Evolutionary conservation across 1,139 yeast genomes (phyloP).

Genomic region (Blastobotrys petasosporus): DNA sequence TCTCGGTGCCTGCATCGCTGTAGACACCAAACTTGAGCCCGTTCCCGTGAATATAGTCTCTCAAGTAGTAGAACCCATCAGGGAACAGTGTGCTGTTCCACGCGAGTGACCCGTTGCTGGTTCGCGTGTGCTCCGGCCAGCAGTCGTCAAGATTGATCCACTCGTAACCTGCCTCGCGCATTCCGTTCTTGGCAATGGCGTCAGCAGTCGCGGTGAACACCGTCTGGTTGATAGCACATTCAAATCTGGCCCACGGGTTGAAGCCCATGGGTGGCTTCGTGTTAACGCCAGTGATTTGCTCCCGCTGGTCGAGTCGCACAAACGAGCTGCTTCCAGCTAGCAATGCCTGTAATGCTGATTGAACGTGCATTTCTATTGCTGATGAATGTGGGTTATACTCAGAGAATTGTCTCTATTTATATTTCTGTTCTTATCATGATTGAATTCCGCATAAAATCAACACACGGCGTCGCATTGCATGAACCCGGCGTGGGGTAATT

Average conservation of each 20-base stretch:
- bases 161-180: slow-evolving; percentile 10
- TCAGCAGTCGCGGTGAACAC: slow-evolving; percentile 11
- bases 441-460: too few relatives aligned
- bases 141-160: slow-evolving; percentile 11
- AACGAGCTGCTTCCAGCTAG: too few relatives aligned
- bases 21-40: slow-evolving; percentile 30
- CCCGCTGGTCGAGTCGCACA: too few relatives aligned
- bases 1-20: slow-evolving; percentile 27
- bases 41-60: slow-evolving; percentile 21
- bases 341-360: too few relatives aligned
- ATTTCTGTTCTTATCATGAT: too few relatives aligned
- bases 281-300: not conserved
- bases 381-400: too few relatives aligned
- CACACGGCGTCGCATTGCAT: too few relatives aligned
- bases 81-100: slow-evolving; percentile 22
- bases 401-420: too few relatives aligned
- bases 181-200: slow-evolving; percentile 8
- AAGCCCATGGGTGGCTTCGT: slow-evolving; percentile 10
- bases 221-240: slow-evolving; percentile 9
- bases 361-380: too few relatives aligned
- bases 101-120: slow-evolving; percentile 4
- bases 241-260: slow-evolving; percentile 10
- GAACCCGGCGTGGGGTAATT: too few relatives aligned
- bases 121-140: slow-evolving; percentile 9
- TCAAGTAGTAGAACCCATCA: slow-evolving; percentile 22